A percentile compares a stretch with the other conserved stretches of the same genome.
Conservation (phyloP, 2,329 filamentous ascomycete genomes). For the Chaetomiaceae sp. region DNA sequence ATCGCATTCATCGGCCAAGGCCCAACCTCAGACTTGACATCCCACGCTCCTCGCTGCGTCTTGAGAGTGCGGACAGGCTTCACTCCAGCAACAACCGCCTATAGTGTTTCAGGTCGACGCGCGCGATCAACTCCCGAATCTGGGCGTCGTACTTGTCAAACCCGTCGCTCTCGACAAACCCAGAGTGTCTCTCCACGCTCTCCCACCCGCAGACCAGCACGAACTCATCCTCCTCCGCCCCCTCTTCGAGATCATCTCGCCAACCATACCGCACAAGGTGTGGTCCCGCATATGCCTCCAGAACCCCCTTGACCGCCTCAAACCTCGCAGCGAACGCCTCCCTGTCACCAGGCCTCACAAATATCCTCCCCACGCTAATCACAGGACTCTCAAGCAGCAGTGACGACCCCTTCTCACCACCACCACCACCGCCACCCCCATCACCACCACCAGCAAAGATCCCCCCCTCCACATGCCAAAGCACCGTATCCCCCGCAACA, state of each 20-base stretch:
- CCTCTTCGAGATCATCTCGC: conserved; percentile 36
- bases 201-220: conserved; percentile 38
- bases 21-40: conserved; percentile 10
- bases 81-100: conserved; percentile 28
- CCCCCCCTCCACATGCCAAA: conserved; percentile 40
- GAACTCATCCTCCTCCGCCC: conserved; percentile 34
- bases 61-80: background rate
- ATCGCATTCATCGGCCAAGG: conserved; percentile 23
- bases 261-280: conserved; percentile 37
- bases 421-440: background rate
- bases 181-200: conserved; percentile 32
- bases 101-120: conserved; percentile 31
- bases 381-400: conserved; percentile 29
- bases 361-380: conserved; percentile 36
- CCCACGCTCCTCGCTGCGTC: background rate
- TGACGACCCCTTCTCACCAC: background rate
- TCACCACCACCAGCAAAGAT: conserved; percentile 18
- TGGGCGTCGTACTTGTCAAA: conserved; percentile 24
- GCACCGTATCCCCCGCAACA: conserved; percentile 16
- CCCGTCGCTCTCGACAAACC: conserved; percentile 26
- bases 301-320: conserved; percentile 29
- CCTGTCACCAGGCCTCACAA: conserved; percentile 30
- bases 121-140: conserved; percentile 23
- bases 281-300: conserved; percentile 30
- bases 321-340: conserved; percentile 34